A percentile compares a stretch with the other conserved stretches of the same genome.
These are phyloP conservation scores for Talaromyces liani DNA, from an alignment of 495 filamentous ascomycete species.

Conservation along the genomic window DNA sequence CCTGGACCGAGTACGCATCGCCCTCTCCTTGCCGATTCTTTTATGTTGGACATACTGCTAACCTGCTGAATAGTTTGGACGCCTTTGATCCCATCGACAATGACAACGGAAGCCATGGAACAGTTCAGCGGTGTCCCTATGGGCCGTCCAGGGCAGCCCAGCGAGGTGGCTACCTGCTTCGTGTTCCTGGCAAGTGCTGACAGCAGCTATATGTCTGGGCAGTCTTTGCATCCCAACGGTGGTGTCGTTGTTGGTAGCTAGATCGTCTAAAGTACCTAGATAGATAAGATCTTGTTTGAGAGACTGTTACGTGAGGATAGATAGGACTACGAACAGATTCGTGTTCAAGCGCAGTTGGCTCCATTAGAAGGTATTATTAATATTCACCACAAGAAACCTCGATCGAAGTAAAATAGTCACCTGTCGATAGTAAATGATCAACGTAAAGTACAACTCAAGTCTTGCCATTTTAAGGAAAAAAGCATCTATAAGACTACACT, in stretches of 20 bases:
- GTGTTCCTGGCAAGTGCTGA: constrained; percentile 77
- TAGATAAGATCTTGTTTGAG: not conserved
- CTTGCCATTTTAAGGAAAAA: not conserved
- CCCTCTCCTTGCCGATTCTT: not conserved
- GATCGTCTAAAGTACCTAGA: constrained; percentile 1
- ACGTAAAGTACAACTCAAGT: not conserved
- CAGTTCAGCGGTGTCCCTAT: constrained; percentile 66
- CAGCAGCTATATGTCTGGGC: constrained; percentile 59
- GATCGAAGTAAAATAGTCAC: not conserved
- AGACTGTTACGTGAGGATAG: not conserved
- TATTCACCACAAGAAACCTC: not conserved
- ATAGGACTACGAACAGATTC: not conserved
- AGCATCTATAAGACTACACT: constrained; percentile 5
- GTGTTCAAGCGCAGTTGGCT: not conserved
- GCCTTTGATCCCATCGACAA: constrained; percentile 72
- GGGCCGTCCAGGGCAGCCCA: constrained; percentile 71
- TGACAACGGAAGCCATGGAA: constrained; percentile 62
- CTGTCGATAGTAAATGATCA: not conserved
- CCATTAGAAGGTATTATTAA: not conserved
- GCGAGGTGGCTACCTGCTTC: constrained; percentile 74
- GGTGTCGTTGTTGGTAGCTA: constrained; percentile 56
- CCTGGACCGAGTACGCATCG: constrained; percentile 55
- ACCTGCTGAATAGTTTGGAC: constrained; percentile 56
- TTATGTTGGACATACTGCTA: not conserved
- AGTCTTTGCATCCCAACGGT: constrained; percentile 60